phyloP scores from a whole-genome alignment of 352 stramenopile genomes.

The Globisporangium rhizosaccharum region DNA sequence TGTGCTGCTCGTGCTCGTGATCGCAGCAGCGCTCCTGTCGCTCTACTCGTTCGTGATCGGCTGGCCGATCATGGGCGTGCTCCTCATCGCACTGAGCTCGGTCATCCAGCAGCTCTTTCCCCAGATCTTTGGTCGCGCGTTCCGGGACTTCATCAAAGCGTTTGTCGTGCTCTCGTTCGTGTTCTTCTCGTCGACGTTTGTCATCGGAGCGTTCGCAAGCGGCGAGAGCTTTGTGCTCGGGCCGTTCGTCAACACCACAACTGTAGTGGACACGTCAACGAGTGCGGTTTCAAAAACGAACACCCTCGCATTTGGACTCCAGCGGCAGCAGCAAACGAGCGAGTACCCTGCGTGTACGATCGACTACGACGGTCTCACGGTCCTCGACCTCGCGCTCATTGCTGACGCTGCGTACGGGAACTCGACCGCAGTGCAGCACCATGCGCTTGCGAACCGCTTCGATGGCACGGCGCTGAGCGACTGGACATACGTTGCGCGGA shows the following conservation, averaged over 20 bases:
- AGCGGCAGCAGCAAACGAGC: constrained; percentile 22
- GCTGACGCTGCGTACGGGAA: constrained; percentile 70
- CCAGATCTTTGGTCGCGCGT: constrained; percentile 67
- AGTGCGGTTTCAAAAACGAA: constrained; percentile 17
- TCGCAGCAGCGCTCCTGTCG: constrained; percentile 50
- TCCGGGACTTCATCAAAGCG: constrained; percentile 63
- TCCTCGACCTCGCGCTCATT: constrained; percentile 76
- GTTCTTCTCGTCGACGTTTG: constrained; percentile 74
- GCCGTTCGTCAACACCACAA: constrained; percentile 17
- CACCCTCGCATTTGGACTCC: constrained; percentile 39
- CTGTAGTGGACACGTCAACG: constrained; percentile 14
- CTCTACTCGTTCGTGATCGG: constrained; percentile 55
- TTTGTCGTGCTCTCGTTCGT: constrained; percentile 75
- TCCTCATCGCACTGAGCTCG: constrained; percentile 48
- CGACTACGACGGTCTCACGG: constrained; percentile 44
- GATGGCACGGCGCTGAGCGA: constrained; percentile 63
- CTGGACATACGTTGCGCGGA: constrained; percentile 69
- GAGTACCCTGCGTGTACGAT: constrained; percentile 73
- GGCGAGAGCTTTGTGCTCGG: constrained; percentile 49
- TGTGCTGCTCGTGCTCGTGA: constrained; percentile 47
- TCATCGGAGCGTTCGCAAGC: constrained; percentile 69
- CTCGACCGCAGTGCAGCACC: constrained; percentile 51
- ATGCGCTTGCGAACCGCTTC: constrained; percentile 63
- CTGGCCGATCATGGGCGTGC: constrained; percentile 74
- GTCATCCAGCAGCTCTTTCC: constrained; percentile 71